Evolutionary conservation across 192 early-diverging fungal species (phyloP), one percentile per base, ranked within the genome.

Genomic region (Coemansia asiatica): DNA sequence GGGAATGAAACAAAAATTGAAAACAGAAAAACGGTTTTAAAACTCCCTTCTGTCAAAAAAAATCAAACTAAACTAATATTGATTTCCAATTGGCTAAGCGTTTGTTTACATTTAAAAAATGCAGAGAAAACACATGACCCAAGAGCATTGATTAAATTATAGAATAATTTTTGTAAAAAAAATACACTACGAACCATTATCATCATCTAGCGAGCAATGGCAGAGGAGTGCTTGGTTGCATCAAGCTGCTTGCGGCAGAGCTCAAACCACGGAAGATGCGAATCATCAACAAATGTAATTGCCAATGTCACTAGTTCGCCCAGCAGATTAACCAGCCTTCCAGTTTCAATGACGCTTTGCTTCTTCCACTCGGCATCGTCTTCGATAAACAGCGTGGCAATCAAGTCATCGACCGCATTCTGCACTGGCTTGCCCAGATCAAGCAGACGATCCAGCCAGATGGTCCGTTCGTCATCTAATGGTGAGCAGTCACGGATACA

Each of bases 231-330:
- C 66, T 72, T 66, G 8, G 66, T 15, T 22, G 56, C 60, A 36
- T 68, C 69, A 2, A 81, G 60, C 29, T 68, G 62, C 56, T 65
- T 75, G 53, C 72, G 69, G 8, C 72, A 71, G 0, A 60, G 49
- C 46, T 81, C 72, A 63, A 81, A 81, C 78, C 78, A 81, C 6
- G 66, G n/a, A 49, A 81, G 53, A 28, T 81, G 78, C 31, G 65
- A 60, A 66, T 81, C 78, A 19, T 75, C 72, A 9, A 81, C 78
- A 81, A 81, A 81, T 3, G 78, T 81, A 27, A 81, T 75, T 7
- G 78, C 78, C 33, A 81, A 54, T 1, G 72, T 72, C 4, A 75
- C 38, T 23, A 81, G 58, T 2, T 56, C 60, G n/a, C 31, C 40
- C 33, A 81, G 46, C 22, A 59, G 57, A 4, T 44, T 25, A 0